phyloP scores from a whole-genome alignment of 768 basidiomycete species.

The Coprinellus aureogranulatus region DNA sequence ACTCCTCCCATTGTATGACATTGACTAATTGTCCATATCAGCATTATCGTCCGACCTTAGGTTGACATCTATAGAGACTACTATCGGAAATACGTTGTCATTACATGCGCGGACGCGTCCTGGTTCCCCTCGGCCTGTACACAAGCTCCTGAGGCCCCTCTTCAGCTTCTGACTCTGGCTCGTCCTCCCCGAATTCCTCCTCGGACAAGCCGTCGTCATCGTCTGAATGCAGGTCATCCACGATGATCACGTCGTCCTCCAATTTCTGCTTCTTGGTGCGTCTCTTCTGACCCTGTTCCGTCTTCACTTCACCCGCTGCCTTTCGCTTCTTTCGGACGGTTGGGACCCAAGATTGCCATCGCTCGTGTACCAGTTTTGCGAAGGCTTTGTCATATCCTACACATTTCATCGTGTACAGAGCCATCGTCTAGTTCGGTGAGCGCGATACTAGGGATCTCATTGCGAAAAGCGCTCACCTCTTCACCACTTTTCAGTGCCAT shows the following conservation, averaged over 20 bases:
- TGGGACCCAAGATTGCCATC: constrained; percentile 9
- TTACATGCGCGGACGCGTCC: too few species aligned
- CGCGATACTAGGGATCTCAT: not conserved
- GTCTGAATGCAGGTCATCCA: not conserved
- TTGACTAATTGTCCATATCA: too few species aligned
- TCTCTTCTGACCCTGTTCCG: not conserved
- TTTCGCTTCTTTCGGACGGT: not conserved
- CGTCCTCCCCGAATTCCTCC: too few species aligned
- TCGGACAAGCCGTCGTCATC: not conserved
- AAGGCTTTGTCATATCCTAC: constrained; percentile 18
- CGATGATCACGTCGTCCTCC: not conserved
- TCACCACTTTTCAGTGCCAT: constrained; percentile 12
- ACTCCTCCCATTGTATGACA: too few species aligned
- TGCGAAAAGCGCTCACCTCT: constrained; percentile 10
- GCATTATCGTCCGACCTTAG: too few species aligned
- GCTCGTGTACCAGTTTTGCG: constrained; percentile 9
- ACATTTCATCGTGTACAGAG: constrained; percentile 19
- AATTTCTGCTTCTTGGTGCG: not conserved
- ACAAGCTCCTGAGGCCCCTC: too few species aligned
- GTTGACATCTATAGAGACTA: too few species aligned
- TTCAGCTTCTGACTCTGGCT: too few species aligned
- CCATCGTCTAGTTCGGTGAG: constrained; percentile 1
- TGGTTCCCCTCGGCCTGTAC: too few species aligned
- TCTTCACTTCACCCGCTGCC: not conserved
- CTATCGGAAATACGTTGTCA: too few species aligned